A percentile compares a stretch with the other conserved stretches of the same genome.
phyloP scores from a whole-genome alignment of 495 filamentous ascomycete species.

The Penicillium alfredii region DNA sequence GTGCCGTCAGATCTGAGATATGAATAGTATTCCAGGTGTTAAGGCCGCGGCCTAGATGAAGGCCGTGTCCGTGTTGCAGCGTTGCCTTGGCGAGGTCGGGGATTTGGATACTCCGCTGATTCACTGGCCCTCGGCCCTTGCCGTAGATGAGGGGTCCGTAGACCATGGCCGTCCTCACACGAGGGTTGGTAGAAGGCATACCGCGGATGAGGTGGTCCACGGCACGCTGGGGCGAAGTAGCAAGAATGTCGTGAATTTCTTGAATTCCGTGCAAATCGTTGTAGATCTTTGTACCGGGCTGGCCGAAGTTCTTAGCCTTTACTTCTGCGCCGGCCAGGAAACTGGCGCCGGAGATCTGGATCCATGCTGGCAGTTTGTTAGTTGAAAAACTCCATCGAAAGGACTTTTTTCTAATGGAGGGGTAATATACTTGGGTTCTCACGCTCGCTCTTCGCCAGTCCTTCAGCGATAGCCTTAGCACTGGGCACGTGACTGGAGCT shows the following conservation, averaged over 20 bases:
- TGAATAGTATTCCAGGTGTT: constrained; percentile 58
- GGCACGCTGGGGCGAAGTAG: constrained; percentile 38
- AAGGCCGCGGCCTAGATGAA: constrained; percentile 49
- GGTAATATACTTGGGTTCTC: background rate
- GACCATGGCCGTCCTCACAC: constrained; percentile 57
- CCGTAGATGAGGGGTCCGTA: constrained; percentile 67
- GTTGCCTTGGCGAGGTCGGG: constrained; percentile 44
- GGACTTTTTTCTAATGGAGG: constrained; percentile 20
- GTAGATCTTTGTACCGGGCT: constrained; percentile 4
- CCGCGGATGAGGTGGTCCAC: constrained; percentile 44
- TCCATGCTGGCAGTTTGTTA: too few relatives aligned
- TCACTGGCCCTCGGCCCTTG: constrained; percentile 54
- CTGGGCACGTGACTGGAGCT: constrained; percentile 28
- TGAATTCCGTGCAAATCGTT: constrained; percentile 7
- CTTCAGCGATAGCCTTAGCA: constrained; percentile 23
- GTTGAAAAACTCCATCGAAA: constrained; percentile 2
- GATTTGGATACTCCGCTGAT: constrained; percentile 53
- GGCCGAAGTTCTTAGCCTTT: constrained; percentile 2
- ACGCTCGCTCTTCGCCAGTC: constrained; percentile 13
- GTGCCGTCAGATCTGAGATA: constrained; percentile 51
- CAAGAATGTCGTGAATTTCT: constrained; percentile 21
- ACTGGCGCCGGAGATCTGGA: constrained; percentile 15
- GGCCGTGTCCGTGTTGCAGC: constrained; percentile 47
- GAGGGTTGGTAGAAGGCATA: constrained; percentile 21
- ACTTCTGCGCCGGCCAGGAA: constrained; percentile 6